phyloP scores from a whole-genome alignment of 352 stramenopile species.

The Phytophthora cajani region DNA sequence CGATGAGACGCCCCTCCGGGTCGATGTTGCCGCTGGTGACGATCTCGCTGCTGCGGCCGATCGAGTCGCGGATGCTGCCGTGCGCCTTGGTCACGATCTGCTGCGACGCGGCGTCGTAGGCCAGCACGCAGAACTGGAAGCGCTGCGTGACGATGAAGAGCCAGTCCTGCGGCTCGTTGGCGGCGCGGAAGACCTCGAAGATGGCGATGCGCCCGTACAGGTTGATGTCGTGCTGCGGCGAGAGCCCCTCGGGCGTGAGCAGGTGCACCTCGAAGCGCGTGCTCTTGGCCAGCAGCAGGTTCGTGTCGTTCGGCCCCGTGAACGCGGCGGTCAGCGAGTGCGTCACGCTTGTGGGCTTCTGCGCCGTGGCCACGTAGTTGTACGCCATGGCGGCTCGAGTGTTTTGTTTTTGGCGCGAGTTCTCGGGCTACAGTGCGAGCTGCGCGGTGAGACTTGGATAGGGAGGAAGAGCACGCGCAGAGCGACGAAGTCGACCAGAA shows the following conservation, averaged over 20 bases:
- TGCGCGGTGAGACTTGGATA: conserved; percentile 6
- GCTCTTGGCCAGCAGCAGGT: conserved; percentile 90
- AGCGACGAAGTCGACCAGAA: not conserved
- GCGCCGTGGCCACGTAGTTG: conserved; percentile 94
- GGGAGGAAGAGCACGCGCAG: conserved; percentile 6
- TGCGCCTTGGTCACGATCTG: conserved; percentile 88
- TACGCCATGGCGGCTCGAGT: conserved; percentile 58
- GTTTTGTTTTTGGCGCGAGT: not conserved
- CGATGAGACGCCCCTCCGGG: conserved; percentile 84
- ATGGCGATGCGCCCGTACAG: conserved; percentile 90
- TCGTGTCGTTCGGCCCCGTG: conserved; percentile 86
- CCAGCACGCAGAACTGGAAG: conserved; percentile 91
- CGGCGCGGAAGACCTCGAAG: conserved; percentile 84
- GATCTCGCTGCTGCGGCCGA: conserved; percentile 89
- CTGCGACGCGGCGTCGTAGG: conserved; percentile 72
- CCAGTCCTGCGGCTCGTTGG: conserved; percentile 82
- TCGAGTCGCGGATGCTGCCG: conserved; percentile 85
- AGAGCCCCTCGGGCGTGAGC: conserved; percentile 85
- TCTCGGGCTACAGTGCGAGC: conserved; percentile 2
- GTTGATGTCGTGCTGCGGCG: conserved; percentile 86
- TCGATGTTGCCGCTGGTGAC: conserved; percentile 91
- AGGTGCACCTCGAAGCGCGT: conserved; percentile 91
- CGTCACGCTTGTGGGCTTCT: conserved; percentile 93
- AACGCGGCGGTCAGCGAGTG: conserved; percentile 93
- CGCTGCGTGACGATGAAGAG: conserved; percentile 91